phyloP scores from a whole-genome alignment of 2,329 filamentous ascomycete genomes.

The Colletotrichum sp. region DNA sequence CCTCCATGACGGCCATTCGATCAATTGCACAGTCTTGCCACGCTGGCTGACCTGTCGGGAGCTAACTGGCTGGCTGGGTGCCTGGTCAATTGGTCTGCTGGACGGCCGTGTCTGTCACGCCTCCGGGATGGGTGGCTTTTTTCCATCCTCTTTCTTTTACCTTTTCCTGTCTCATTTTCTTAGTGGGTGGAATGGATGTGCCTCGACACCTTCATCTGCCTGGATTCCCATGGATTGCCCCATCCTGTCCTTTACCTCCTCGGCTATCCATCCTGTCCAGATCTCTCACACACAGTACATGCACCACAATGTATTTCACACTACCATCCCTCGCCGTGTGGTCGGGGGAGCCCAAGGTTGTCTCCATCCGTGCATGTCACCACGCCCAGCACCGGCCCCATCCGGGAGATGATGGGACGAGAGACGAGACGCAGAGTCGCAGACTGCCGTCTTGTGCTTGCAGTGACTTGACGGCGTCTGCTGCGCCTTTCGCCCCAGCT shows the following conservation, averaged over 20 bases:
- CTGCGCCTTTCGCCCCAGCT: background rate
- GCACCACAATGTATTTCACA: background rate
- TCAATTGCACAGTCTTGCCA: background rate
- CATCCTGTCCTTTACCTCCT: background rate
- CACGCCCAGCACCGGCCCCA: constrained; percentile 11
- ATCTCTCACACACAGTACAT: background rate
- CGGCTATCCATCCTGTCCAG: background rate
- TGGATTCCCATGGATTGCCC: background rate
- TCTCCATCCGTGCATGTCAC: constrained; percentile 1
- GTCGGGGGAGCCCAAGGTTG: background rate
- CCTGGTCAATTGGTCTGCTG: background rate
- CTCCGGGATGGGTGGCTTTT: constrained; percentile 4
- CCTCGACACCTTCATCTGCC: constrained; percentile 5
- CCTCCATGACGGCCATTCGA: background rate
- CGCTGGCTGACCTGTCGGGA: background rate
- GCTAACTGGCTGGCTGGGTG: background rate
- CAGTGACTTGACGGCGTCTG: background rate
- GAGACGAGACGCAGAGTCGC: constrained; percentile 6
- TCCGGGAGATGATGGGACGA: constrained; percentile 18
- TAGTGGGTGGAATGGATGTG: constrained; percentile 1
- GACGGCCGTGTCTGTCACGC: background rate
- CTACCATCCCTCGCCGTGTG: background rate
- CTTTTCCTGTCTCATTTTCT: constrained; percentile 5
- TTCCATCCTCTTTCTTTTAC: background rate
- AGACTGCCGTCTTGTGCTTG: background rate